Percentiles rank a stretch among this genome's conserved stretches.
These are phyloP conservation scores for Phaffia australis DNA, from an alignment of 768 basidiomycete genomes.

Conservation along the genomic window DNA sequence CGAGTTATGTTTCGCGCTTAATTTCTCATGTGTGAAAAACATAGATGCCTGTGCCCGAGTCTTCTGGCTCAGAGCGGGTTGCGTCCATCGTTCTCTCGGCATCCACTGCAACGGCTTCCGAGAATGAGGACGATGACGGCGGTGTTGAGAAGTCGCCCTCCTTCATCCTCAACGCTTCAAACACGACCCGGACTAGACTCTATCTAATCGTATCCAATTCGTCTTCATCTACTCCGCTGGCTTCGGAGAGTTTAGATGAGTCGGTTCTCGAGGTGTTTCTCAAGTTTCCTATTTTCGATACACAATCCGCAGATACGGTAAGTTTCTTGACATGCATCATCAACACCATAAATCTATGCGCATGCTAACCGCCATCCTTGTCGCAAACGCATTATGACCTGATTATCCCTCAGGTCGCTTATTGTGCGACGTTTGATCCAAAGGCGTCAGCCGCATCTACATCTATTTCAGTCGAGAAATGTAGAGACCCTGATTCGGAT, in stretches of 20 bases:
- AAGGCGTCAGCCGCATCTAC: conserved; percentile 42
- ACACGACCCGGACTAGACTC: conserved; percentile 44
- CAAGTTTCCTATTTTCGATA: conserved; percentile 43
- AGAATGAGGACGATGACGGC: conserved; percentile 12
- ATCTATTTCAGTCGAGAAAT: conserved; percentile 48
- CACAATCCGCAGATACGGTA: conserved; percentile 32
- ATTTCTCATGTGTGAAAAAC: not conserved
- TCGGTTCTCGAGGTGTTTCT: conserved; percentile 41
- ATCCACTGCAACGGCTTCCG: conserved; percentile 31
- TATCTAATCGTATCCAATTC: conserved; percentile 37
- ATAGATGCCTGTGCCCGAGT: conserved; percentile 40
- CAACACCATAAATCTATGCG: not conserved
- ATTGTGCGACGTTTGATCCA: conserved; percentile 56
- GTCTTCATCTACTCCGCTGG: conserved; percentile 23
- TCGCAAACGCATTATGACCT: not conserved
- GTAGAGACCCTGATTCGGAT: conserved; percentile 33
- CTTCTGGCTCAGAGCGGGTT: conserved; percentile 37
- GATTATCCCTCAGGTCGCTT: conserved; percentile 33
- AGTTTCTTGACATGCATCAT: not conserved
- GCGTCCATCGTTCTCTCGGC: conserved; percentile 42
- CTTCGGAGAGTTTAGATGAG: conserved; percentile 23
- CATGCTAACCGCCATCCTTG: not conserved
- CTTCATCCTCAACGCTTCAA: conserved; percentile 47
- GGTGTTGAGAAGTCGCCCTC: conserved; percentile 26
- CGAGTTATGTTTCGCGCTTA: not conserved